Evolutionary conservation across 768 basidiomycete genomes (phyloP).

Genomic region (Macrolepiota fuliginosa): DNA sequence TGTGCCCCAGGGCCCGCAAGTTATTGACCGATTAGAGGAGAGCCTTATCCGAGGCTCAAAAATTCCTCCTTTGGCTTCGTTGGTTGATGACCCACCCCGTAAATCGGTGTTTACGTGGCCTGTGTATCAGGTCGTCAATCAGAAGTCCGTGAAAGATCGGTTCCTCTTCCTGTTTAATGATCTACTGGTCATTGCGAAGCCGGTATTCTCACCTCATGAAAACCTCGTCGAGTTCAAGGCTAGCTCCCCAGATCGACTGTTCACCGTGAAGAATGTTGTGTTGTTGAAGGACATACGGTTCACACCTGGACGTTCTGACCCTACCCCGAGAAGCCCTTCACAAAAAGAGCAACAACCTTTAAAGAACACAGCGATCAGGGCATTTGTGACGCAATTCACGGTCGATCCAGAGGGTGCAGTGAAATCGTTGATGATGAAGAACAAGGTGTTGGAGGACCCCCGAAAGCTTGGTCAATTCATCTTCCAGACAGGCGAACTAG

Average conservation of each 20-base stretch:
- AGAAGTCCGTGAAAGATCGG: conserved; percentile 92
- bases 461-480: conserved; percentile 70
- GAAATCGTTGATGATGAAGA: conserved; percentile 60
- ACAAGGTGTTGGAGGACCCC: conserved; percentile 62
- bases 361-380: conserved; percentile 36
- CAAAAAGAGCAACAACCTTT: conserved; percentile 54
- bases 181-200: conserved; percentile 91
- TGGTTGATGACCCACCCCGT: conserved; percentile 83
- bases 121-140: conserved; percentile 91
- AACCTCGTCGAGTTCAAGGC: conserved; percentile 51
- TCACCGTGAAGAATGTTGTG: conserved; percentile 88
- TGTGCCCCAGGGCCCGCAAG: conserved; percentile 43
- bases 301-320: conserved; percentile 65
- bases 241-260: conserved; percentile 72
- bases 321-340: conserved; percentile 40
- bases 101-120: conserved; percentile 82
- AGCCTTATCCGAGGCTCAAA: conserved; percentile 61
- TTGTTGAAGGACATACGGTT: conserved; percentile 69
- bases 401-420: conserved; percentile 82
- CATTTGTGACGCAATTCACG: conserved; percentile 78
- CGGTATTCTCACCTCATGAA: conserved; percentile 70
- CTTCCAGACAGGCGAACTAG: conserved; percentile 82
- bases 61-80: conserved; percentile 56
- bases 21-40: conserved; percentile 72
- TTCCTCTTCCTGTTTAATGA: conserved; percentile 98